phyloP scores from a whole-genome alignment of 2,329 filamentous ascomycete species.

The Penicillium hesseltinei region DNA sequence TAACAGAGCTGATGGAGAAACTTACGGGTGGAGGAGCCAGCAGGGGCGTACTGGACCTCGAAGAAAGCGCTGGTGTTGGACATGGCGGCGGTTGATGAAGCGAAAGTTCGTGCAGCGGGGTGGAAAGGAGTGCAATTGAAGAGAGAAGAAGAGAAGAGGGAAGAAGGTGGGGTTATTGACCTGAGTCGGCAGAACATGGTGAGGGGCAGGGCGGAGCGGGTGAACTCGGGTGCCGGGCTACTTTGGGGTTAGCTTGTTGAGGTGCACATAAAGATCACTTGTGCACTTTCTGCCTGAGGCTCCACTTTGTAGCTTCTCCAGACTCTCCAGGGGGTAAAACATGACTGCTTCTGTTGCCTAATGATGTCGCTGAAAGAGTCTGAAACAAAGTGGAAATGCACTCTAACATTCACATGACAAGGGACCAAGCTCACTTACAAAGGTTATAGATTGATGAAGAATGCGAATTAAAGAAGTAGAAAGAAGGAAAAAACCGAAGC shows the following conservation, averaged over 20 bases:
- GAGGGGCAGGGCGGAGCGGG: slow-evolving; percentile 36
- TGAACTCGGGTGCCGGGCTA: slow-evolving; percentile 26
- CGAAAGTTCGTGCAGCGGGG: slow-evolving; percentile 30
- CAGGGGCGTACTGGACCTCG: slow-evolving; percentile 63
- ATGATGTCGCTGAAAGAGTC: background rate
- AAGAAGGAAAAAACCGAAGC: slow-evolving; percentile 23
- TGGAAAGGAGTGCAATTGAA: slow-evolving; percentile 42
- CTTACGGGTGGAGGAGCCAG: slow-evolving; percentile 31
- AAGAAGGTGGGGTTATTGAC: slow-evolving; percentile 47
- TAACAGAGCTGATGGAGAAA: slow-evolving; percentile 14
- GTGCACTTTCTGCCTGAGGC: slow-evolving; percentile 21
- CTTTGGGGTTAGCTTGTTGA: slow-evolving; percentile 25
- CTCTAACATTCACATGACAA: background rate
- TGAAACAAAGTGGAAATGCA: background rate
- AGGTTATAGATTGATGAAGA: slow-evolving; percentile 16
- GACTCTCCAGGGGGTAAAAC: slow-evolving; percentile 2
- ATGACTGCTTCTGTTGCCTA: background rate
- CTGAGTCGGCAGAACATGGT: slow-evolving; percentile 45
- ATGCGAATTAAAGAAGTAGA: slow-evolving; percentile 16
- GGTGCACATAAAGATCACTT: slow-evolving; percentile 15
- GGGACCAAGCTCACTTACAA: slow-evolving; percentile 16
- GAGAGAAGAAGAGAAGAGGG: slow-evolving; percentile 40
- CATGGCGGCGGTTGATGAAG: slow-evolving; percentile 69
- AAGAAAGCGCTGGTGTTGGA: slow-evolving; percentile 68
- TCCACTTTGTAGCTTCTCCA: slow-evolving; percentile 10